These are phyloP conservation scores for Chimonanthus salicifolius DNA, from an alignment of 164 flowering plant genomes.

Conservation along the genomic window DNA sequence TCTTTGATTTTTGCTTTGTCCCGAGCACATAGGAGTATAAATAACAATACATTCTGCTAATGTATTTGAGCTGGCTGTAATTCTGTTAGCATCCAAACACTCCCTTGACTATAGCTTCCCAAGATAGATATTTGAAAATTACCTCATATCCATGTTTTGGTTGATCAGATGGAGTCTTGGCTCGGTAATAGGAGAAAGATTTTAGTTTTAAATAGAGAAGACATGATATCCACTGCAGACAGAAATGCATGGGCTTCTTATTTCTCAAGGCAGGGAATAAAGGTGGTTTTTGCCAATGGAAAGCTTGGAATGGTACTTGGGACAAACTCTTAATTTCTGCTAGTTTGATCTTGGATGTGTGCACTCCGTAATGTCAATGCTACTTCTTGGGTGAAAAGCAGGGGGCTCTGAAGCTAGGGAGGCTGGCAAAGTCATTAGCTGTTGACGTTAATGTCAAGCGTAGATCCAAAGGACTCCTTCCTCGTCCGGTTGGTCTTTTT, in stretches of 20 bases:
- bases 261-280: conserved; percentile 71
- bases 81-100: neutral
- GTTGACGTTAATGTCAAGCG: conserved; percentile 81
- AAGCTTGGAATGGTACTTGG: conserved; percentile 78
- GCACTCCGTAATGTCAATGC: neutral
- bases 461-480: conserved; percentile 79
- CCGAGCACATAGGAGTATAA: neutral
- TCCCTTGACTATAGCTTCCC: neutral
- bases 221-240: conserved; percentile 91
- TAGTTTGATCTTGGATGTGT: neutral
- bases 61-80: neutral
- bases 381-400: conserved; percentile 23
- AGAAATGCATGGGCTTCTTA: conserved; percentile 90
- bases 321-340: conserved; percentile 6
- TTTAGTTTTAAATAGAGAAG: conserved; percentile 91
- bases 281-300: conserved; percentile 86
- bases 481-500: conserved; percentile 64
- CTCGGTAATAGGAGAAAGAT: conserved; percentile 80
- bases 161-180: conserved; percentile 79
- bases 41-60: neutral
- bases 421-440: conserved; percentile 78
- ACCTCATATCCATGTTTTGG: neutral
- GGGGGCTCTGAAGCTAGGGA: conserved; percentile 79
- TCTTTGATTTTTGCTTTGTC: neutral
- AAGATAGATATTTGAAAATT: neutral